Evolutionary conservation across 2,329 filamentous ascomycete genomes (phyloP).

Genomic region (Ceratocystis smalleyi): DNA sequence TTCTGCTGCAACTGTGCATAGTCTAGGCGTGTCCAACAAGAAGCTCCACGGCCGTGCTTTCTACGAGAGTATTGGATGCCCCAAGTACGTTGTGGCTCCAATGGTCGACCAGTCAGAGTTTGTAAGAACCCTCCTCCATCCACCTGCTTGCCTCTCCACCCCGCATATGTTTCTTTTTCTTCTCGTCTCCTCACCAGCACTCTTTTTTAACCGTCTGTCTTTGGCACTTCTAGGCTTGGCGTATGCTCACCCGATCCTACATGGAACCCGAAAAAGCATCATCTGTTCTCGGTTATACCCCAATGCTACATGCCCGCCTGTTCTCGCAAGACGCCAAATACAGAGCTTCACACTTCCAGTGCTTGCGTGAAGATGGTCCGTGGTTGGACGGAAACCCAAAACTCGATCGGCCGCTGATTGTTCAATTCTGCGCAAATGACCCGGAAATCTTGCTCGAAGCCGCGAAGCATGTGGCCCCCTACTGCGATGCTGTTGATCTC

Average conservation of each 20-base stretch:
- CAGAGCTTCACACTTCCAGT: constrained; percentile 64
- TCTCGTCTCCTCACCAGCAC: neutral
- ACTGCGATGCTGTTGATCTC: constrained; percentile 89
- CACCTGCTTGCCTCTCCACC: constrained; percentile 23
- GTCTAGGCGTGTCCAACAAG: constrained; percentile 18
- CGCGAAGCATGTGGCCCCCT: constrained; percentile 61
- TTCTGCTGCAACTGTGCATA: constrained; percentile 9
- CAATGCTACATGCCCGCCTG: constrained; percentile 89
- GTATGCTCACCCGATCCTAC: constrained; percentile 88
- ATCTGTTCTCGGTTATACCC: constrained; percentile 71
- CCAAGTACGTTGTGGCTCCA: constrained; percentile 78
- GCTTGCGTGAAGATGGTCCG: constrained; percentile 25
- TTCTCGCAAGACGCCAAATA: constrained; percentile 66
- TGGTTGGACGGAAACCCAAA: constrained; percentile 77
- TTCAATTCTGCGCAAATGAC: constrained; percentile 91
- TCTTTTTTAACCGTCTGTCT: neutral
- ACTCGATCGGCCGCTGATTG: constrained; percentile 77
- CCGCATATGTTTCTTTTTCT: neutral
- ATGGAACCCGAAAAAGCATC: constrained; percentile 49
- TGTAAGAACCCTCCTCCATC: constrained; percentile 39
- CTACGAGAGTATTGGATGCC: constrained; percentile 86
- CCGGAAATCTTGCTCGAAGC: constrained; percentile 65
- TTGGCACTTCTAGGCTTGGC: constrained; percentile 57
- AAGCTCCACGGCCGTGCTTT: constrained; percentile 79
- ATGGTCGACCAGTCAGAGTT: constrained; percentile 99